phyloP scores from a whole-genome alignment of 2,329 filamentous ascomycete species.

The Amylocarpus encephaloides region DNA sequence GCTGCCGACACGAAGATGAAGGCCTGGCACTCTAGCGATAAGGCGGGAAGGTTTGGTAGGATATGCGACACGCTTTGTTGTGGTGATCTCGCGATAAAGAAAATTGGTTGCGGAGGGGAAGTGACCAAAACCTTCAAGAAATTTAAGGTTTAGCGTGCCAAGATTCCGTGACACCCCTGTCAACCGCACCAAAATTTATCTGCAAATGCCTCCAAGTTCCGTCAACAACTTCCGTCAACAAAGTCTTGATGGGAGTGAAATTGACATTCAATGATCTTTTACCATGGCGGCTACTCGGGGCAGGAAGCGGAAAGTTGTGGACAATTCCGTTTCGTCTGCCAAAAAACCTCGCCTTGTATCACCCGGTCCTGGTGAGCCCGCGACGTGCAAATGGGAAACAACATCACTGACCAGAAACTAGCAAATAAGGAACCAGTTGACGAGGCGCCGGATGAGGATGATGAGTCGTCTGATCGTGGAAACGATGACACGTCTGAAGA shows the following conservation, averaged over 20 bases:
- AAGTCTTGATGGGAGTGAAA: too few relatives aligned
- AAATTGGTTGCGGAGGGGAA: slow-evolving; percentile 12
- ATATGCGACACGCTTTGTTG: slow-evolving; percentile 4
- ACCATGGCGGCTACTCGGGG: too few relatives aligned
- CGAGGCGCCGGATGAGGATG: neutral
- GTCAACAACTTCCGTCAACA: too few relatives aligned
- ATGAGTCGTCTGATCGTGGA: slow-evolving; percentile 21
- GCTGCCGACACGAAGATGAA: neutral
- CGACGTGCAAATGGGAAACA: too few relatives aligned
- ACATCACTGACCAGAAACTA: neutral
- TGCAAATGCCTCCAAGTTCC: neutral
- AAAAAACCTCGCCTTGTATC: too few relatives aligned
- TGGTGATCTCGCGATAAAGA: slow-evolving; percentile 13
- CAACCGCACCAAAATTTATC: slow-evolving; percentile 10
- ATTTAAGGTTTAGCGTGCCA: slow-evolving; percentile 28
- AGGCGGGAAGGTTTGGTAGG: neutral
- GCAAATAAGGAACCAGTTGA: neutral
- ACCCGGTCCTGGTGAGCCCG: neutral
- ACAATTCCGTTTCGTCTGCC: too few relatives aligned
- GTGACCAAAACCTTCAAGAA: slow-evolving; percentile 6
- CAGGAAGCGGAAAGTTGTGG: too few relatives aligned
- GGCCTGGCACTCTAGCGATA: neutral
- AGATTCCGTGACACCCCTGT: slow-evolving; percentile 6
- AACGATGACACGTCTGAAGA: slow-evolving; percentile 30
- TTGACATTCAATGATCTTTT: slow-evolving; percentile 1